Evolutionary conservation across 345 rosid genomes (phyloP).

Genomic region (Corymbia maculata): DNA sequence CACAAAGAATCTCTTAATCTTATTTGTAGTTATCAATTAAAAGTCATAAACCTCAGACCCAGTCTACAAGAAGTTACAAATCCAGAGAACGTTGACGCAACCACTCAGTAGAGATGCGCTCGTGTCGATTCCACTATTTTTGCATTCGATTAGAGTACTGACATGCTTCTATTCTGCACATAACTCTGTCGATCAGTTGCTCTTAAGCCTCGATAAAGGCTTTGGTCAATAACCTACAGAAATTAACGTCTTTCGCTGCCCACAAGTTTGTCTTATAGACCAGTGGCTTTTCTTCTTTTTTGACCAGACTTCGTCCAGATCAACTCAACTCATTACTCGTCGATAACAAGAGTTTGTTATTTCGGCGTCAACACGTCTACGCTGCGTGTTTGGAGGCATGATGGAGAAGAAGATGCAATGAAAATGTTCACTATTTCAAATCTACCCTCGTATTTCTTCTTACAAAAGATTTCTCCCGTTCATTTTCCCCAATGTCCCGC

Average conservation of each 20-base stretch:
- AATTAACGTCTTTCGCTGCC: neutral
- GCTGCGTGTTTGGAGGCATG: neutral
- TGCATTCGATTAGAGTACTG: neutral
- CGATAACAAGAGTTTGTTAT: neutral
- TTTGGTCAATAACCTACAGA: neutral
- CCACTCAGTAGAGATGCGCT: neutral
- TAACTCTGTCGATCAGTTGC: neutral
- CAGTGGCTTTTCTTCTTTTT: neutral
- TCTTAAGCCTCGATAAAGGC: accelerated
- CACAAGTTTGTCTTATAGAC: neutral
- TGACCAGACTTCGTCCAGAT: neutral
- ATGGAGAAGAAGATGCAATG: neutral
- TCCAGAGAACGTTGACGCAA: neutral
- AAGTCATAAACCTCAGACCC: neutral
- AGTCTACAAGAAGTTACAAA: neutral
- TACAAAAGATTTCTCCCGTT: neutral
- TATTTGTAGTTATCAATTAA: neutral
- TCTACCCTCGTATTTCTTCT: neutral
- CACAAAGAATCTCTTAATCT: neutral
- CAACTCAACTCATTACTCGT: neutral
- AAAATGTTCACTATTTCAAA: neutral
- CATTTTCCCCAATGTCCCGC: neutral
- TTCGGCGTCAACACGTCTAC: neutral
- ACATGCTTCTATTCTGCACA: neutral
- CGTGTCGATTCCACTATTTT: neutral